Evolutionary conservation across 129 eudicot genomes (phyloP).

Genomic region (Artemisia tridentata): DNA sequence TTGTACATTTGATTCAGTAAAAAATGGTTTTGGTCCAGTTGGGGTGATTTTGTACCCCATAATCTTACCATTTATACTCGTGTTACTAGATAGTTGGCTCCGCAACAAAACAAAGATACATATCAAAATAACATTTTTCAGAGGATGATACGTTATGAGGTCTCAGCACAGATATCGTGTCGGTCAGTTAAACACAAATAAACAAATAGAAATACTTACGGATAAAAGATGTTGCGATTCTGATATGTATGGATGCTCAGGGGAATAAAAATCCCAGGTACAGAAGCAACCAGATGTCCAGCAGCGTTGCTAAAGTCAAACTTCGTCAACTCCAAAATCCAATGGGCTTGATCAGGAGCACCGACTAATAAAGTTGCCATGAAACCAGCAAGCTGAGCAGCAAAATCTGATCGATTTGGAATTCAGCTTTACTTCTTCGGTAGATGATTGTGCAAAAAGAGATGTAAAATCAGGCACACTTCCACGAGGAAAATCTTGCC

Average conservation of each 20-base stretch:
- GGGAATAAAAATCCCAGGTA: constrained; percentile 82
- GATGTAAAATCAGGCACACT: constrained; percentile 46
- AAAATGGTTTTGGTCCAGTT: no score
- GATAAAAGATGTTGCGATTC: constrained; percentile 36
- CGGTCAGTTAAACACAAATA: constrained; percentile 15
- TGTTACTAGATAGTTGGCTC: neutral
- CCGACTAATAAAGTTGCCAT: constrained; percentile 70
- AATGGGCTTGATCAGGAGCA: constrained; percentile 69
- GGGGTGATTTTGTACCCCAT: neutral
- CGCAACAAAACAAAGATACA: neutral
- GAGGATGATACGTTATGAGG: constrained; percentile 6
- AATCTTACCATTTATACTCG: neutral
- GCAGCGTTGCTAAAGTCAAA: constrained; percentile 67
- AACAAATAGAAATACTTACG: constrained; percentile 34
- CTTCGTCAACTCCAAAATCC: constrained; percentile 72
- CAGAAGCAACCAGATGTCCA: constrained; percentile 81
- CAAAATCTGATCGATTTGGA: constrained; percentile 74
- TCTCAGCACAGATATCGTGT: neutral
- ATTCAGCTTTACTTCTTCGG: constrained; percentile 36
- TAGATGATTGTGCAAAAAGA: constrained; percentile 49
- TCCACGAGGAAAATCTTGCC: constrained; percentile 80
- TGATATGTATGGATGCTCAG: constrained; percentile 42
- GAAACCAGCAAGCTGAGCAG: constrained; percentile 89
- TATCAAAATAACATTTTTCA: neutral
- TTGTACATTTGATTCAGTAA: no score